phyloP scores from a whole-genome alignment of 2,329 filamentous ascomycete species.

The Truncatella angustata region DNA sequence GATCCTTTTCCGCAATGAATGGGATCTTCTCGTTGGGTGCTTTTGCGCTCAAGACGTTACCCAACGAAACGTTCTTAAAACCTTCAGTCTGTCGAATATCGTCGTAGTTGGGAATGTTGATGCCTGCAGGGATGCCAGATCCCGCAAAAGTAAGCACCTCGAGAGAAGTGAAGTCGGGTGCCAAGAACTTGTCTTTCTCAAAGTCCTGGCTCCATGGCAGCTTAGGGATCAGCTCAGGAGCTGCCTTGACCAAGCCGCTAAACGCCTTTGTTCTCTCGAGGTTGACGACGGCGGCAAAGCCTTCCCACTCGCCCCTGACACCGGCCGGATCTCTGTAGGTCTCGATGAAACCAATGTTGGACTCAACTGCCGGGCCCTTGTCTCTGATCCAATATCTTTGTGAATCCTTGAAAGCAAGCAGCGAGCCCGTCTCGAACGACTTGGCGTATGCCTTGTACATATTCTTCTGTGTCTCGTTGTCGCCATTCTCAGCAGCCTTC shows the following conservation, averaged over 20 bases:
- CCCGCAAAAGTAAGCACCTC: slow-evolving; percentile 83
- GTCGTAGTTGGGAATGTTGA: slow-evolving; percentile 60
- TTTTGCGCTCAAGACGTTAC: slow-evolving; percentile 89
- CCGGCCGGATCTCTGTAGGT: slow-evolving; percentile 82
- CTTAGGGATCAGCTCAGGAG: slow-evolving; percentile 80
- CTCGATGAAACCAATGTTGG: slow-evolving; percentile 81
- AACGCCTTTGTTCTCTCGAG: slow-evolving; percentile 88
- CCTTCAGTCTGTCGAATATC: slow-evolving; percentile 78
- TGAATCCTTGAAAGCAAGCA: slow-evolving; percentile 76
- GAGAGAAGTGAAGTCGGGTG: slow-evolving; percentile 91
- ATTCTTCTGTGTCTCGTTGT: slow-evolving; percentile 70
- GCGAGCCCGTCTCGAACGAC: slow-evolving; percentile 72
- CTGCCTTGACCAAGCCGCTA: slow-evolving; percentile 76
- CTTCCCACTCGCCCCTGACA: slow-evolving; percentile 81
- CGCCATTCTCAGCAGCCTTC: slow-evolving; percentile 65
- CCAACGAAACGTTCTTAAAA: slow-evolving; percentile 92
- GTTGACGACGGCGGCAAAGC: slow-evolving; percentile 82
- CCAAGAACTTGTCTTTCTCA: slow-evolving; percentile 94
- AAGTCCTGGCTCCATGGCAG: slow-evolving; percentile 87
- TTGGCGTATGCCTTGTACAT: slow-evolving; percentile 64
- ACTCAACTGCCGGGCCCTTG: slow-evolving; percentile 76
- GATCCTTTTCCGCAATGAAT: slow-evolving; percentile 78
- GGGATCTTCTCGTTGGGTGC: slow-evolving; percentile 89
- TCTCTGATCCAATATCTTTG: slow-evolving; percentile 82
- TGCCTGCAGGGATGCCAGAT: slow-evolving; percentile 64